Base-by-base conservation (phyloP, 176 grass and related monocot species). In the Carex scoparia region DNA sequence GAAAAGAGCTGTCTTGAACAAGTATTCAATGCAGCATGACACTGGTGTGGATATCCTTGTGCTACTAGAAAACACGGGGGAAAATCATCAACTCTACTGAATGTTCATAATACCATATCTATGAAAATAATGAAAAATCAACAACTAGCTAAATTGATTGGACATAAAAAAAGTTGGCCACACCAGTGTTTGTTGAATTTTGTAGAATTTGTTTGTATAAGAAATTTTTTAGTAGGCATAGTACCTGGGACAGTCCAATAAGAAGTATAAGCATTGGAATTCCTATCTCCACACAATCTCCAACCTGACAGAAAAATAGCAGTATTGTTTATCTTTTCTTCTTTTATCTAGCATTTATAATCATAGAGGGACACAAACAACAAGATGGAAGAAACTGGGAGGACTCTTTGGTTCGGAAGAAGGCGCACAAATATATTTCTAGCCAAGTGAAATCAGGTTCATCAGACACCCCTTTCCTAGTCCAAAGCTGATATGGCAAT, bases 221-320 rank as follows among this genome's bases (percentile, higher is more conserved):
- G 2, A 78, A 78, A 32, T 33, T 86, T 31, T 31, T 42, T 6
- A 12, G 66, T 56, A 77, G 4, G 31, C 33, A 63, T 46, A 57
- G 62, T 42, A 88, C 89, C 89, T 91, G 89, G 30, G 89, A 91
- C 37, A 91, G 9, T 67, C 89, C 89, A 53, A 91, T 87, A 38
- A 91, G 82, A 44, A 91, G 27, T 68, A 91, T 77, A 46, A 91
- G 82, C 89, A 88, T 91, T 38, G 89, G 89, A 77, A 91, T 83
- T 58, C 89, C 89, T 63, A 87, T 87, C 84, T 91, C 89, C 58
- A 91, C 86, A 3, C 89, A 91, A 55, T 91, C 84, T 67, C 89
- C 89, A 74, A 91, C 89, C 89, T 91, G 75, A 66, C 35, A 84
- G 23, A 84, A 46, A 19, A 51, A 64, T 33, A 84, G 38, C 66